These are phyloP conservation scores for Hypoxylon lienhwacheense DNA, from an alignment of 495 filamentous ascomycete species.

Conservation along the genomic window DNA sequence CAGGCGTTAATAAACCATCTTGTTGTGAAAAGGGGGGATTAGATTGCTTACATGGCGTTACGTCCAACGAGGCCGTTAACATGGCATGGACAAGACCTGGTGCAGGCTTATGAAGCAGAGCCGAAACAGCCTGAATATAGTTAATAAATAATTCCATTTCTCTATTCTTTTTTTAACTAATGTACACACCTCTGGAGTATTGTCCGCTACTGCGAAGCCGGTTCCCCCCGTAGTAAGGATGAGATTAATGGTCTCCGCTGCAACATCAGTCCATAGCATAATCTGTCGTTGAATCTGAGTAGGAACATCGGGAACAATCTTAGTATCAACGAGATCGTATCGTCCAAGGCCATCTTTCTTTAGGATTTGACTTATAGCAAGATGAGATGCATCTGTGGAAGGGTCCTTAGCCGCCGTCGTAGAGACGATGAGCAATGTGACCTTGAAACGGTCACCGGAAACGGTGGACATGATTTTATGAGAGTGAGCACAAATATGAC, in stretches of 20 bases:
- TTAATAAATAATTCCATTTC: neutral
- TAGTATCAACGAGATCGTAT: conserved; percentile 69
- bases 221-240: conserved; percentile 91
- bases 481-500: too few relatives aligned
- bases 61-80: conserved; percentile 77
- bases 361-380: conserved; percentile 68
- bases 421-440: conserved; percentile 84
- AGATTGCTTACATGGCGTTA: conserved; percentile 78
- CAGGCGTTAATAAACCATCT: conserved; percentile 1
- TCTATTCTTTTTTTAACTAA: neutral
- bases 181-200: conserved; percentile 77
- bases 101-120: conserved; percentile 82
- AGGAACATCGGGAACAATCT: conserved; percentile 80
- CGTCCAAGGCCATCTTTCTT: conserved; percentile 58
- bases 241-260: conserved; percentile 64
- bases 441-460: conserved; percentile 51
- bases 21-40: neutral
- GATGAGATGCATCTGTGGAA: conserved; percentile 70
- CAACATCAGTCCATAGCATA: conserved; percentile 66
- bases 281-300: conserved; percentile 73
- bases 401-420: conserved; percentile 89
- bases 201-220: conserved; percentile 86
- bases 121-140: conserved; percentile 67
- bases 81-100: conserved; percentile 92
- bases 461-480: conserved; percentile 33